Conservation (phyloP, 768 basidiomycete genomes). For the Lentinula edodes region DNA sequence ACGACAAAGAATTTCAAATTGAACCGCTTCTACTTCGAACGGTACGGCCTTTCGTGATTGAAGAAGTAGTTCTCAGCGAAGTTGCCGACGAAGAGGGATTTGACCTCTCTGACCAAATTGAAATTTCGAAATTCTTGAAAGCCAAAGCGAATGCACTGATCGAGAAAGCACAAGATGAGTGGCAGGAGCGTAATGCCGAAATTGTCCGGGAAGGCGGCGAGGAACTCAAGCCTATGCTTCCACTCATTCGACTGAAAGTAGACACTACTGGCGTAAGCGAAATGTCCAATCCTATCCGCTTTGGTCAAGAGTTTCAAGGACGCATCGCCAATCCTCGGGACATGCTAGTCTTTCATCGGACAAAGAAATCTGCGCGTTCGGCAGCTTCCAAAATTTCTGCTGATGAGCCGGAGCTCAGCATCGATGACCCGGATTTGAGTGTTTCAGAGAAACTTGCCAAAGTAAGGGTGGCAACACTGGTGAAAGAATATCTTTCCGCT, state of each 20-base stretch:
- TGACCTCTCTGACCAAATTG: conserved; percentile 76
- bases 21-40: conserved; percentile 84
- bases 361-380: conserved; percentile 49
- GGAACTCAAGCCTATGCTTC: conserved; percentile 67
- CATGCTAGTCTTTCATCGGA: conserved; percentile 83
- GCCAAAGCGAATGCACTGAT: conserved; percentile 74
- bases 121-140: conserved; percentile 77
- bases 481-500: conserved; percentile 85
- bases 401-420: conserved; percentile 76
- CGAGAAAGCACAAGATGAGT: conserved; percentile 66
- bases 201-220: conserved; percentile 61
- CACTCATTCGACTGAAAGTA: conserved; percentile 82
- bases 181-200: conserved; percentile 67
- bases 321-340: conserved; percentile 92
- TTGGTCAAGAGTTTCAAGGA: conserved; percentile 92
- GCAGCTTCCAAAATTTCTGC: conserved; percentile 53
- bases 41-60: conserved; percentile 91
- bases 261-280: conserved; percentile 88
- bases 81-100: conserved; percentile 73
- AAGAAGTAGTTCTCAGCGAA: conserved; percentile 71
- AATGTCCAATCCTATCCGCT: conserved; percentile 93
- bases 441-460: conserved; percentile 71
- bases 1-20: conserved; percentile 82
- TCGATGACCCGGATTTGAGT: conserved; percentile 67
- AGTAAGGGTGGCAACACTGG: conserved; percentile 83